These are phyloP conservation scores for Rhodotorula diobovata DNA, from an alignment of 768 basidiomycete species.

Conservation along the genomic window DNA sequence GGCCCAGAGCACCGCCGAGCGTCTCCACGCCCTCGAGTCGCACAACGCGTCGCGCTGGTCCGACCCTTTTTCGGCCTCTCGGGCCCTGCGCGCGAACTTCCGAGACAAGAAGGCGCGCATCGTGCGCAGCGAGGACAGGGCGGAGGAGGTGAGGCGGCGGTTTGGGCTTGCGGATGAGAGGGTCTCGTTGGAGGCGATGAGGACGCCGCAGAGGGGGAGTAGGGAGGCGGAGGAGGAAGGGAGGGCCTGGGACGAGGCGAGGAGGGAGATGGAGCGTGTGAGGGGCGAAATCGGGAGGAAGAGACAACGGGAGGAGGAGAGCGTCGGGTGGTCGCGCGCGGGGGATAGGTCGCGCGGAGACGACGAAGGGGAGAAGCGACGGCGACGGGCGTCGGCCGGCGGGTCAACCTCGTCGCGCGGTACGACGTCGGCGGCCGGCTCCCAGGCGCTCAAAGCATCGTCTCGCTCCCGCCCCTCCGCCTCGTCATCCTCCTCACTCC, in stretches of 20 bases:
- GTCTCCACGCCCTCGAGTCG: slow-evolving; percentile 71
- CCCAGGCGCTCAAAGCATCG: neutral
- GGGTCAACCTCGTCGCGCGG: neutral
- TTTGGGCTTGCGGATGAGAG: slow-evolving; percentile 68
- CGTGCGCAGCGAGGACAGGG: slow-evolving; percentile 61
- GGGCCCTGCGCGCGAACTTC: slow-evolving; percentile 70
- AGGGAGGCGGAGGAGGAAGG: slow-evolving; percentile 53
- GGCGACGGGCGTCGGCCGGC: neutral
- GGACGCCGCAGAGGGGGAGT: slow-evolving; percentile 51
- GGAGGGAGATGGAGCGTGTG: slow-evolving; percentile 46
- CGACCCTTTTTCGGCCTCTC: slow-evolving; percentile 80
- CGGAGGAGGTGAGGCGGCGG: slow-evolving; percentile 65
- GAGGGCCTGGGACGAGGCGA: slow-evolving; percentile 65
- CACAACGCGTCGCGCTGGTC: slow-evolving; percentile 71
- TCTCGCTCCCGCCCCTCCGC: slow-evolving; percentile 41
- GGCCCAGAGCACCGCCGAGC: slow-evolving; percentile 69
- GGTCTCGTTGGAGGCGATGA: slow-evolving; percentile 55
- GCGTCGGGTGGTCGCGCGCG: neutral
- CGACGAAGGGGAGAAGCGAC: slow-evolving; percentile 33
- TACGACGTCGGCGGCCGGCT: neutral
- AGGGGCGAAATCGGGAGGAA: neutral
- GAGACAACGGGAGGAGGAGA: slow-evolving; percentile 14
- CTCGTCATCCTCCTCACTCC: slow-evolving; percentile 22
- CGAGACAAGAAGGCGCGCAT: slow-evolving; percentile 80
- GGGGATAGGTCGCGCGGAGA: slow-evolving; percentile 53